A percentile compares a stretch with the other conserved stretches of the same genome.
Evolutionary conservation across 176 grass and related monocot species (phyloP).

Genomic region (Oropetium thomaeum): DNA sequence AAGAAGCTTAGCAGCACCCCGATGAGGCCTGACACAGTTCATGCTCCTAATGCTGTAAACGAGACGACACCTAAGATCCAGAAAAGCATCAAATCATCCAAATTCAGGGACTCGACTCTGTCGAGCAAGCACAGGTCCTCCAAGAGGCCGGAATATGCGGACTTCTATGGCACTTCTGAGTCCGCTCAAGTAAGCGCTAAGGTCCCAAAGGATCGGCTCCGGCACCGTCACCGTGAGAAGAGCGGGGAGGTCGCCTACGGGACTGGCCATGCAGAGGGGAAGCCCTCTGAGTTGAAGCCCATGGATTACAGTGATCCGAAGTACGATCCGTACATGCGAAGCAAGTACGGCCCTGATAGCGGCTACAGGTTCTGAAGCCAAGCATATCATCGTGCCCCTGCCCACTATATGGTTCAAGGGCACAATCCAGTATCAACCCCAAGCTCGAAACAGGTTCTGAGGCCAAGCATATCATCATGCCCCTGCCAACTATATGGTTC

Average conservation of each 20-base stretch:
- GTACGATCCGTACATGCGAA: constrained; percentile 77
- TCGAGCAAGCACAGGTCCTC: constrained; percentile 83
- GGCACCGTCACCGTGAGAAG: constrained; percentile 80
- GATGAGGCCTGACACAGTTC: constrained; percentile 54
- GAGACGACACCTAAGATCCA: constrained; percentile 53
- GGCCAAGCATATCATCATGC: background rate
- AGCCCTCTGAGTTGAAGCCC: constrained; percentile 43
- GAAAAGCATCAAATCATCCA: constrained; percentile 64
- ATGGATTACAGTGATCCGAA: constrained; percentile 50
- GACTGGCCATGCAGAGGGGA: constrained; percentile 41
- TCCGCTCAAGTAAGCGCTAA: constrained; percentile 45
- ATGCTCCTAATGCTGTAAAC: constrained; percentile 33
- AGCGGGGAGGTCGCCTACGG: constrained; percentile 53
- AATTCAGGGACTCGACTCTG: constrained; percentile 78
- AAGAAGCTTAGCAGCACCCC: constrained; percentile 66
- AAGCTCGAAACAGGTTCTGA: constrained; percentile 73
- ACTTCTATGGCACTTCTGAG: constrained; percentile 65
- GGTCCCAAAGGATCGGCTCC: constrained; percentile 69
- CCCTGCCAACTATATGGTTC: background rate
- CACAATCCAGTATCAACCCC: background rate
- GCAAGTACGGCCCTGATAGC: constrained; percentile 64
- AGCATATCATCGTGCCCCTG: background rate
- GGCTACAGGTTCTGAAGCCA: constrained; percentile 65
- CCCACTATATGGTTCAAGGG: background rate
- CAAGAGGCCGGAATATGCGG: constrained; percentile 74